Evolutionary conservation across 1,284 basidiomycete species (phyloP).

Genomic region (Ceratobasidium sp.): DNA sequence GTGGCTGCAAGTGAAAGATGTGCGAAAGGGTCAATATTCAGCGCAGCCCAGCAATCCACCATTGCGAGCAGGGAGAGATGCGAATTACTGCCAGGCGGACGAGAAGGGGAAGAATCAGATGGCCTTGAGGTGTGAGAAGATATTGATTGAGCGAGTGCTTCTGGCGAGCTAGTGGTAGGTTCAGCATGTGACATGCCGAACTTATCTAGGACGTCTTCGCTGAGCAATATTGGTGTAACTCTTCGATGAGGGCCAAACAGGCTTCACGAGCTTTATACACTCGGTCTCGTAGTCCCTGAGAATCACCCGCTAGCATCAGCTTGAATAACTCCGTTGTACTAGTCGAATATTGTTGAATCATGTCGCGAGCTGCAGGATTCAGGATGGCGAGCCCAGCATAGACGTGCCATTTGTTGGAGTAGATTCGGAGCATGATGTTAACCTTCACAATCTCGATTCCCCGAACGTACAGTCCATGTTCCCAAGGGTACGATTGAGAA

Average conservation of each 20-base stretch:
- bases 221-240: constrained; percentile 77
- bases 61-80: constrained; percentile 97
- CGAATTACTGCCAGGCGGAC: constrained; percentile 68
- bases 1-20: constrained; percentile 95
- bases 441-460: constrained; percentile 99
- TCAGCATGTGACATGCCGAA: constrained; percentile 66
- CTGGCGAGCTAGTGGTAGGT: neutral
- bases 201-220: constrained; percentile 84
- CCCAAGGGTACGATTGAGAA: constrained; percentile 89
- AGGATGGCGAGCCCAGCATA: constrained; percentile 97
- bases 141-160: neutral
- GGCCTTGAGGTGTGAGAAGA: constrained; percentile 34
- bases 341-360: constrained; percentile 90
- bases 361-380: constrained; percentile 88
- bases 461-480: constrained; percentile 85
- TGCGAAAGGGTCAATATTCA: constrained; percentile 87
- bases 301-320: constrained; percentile 87
- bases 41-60: constrained; percentile 96
- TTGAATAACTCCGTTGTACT: constrained; percentile 92
- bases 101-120: constrained; percentile 10
- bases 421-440: constrained; percentile 95
- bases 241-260: constrained; percentile 72
- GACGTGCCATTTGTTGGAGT: constrained; percentile 98
- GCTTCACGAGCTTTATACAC: constrained; percentile 77
- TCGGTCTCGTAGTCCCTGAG: constrained; percentile 68